phyloP scores from a whole-genome alignment of 2,329 filamentous ascomycete genomes.

The Didymella pomorum region DNA sequence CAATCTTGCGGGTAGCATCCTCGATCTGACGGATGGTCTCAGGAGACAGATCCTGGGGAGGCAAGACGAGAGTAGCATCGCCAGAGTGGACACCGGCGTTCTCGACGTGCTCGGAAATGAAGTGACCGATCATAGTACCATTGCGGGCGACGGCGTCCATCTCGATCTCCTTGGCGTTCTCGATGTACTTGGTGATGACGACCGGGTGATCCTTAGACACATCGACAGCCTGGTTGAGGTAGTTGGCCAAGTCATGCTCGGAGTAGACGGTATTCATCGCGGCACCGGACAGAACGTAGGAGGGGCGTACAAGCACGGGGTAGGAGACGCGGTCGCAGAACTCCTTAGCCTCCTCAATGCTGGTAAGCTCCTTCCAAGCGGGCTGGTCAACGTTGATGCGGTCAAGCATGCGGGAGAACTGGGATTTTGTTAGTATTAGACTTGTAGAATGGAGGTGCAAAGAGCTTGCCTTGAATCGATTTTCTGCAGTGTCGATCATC shows the following conservation, averaged over 20 bases:
- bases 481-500: slow-evolving; percentile 98
- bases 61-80: slow-evolving; percentile 93
- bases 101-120: slow-evolving; percentile 98
- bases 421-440: neutral
- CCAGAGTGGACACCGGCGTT: slow-evolving; percentile 98
- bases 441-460: no score
- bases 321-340: slow-evolving; percentile 93
- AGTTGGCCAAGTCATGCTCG: slow-evolving; percentile 86
- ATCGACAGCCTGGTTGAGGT: slow-evolving; percentile 87
- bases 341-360: slow-evolving; percentile 84
- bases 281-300: slow-evolving; percentile 94
- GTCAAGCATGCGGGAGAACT: slow-evolving; percentile 79
- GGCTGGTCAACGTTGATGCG: slow-evolving; percentile 94
- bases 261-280: slow-evolving; percentile 99
- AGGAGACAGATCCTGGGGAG: slow-evolving; percentile 88
- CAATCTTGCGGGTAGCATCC: slow-evolving; percentile 95
- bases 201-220: slow-evolving; percentile 96
- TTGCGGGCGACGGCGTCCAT: slow-evolving; percentile 97
- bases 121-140: slow-evolving; percentile 90
- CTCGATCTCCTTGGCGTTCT: slow-evolving; percentile 99
- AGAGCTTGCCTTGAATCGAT: slow-evolving; percentile 97
- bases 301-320: slow-evolving; percentile 92
- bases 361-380: slow-evolving; percentile 96
- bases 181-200: slow-evolving; percentile 99
- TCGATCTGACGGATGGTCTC: slow-evolving; percentile 92